Base-by-base conservation (phyloP, 495 filamentous ascomycete species). In the Neurospora tetraspora region DNA sequence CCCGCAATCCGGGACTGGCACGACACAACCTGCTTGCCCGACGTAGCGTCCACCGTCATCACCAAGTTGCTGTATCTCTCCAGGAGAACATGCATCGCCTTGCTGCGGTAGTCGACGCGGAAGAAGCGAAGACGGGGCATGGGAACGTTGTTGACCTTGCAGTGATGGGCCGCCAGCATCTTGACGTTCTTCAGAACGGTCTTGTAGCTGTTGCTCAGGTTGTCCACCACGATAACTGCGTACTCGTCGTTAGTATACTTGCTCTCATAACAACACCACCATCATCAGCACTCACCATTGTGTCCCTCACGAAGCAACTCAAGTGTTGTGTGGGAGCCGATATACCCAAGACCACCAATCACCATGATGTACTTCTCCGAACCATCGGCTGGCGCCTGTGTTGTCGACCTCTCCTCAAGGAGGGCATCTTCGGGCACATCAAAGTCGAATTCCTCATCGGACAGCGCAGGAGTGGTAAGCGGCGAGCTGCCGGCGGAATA, bases 261-360 rank as follows among this genome's bases (percentile, higher is more conserved):
- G 34, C 6, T 45, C 10, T 37, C 68, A 69, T n/a, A n/a, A n/a
- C 31, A 16, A 11, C 14, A 27, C 47, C 47, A 4, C 20, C 53
- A 34, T 34, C 11, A 9, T 34, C 14, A 18, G 5, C 53, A 34
- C 23, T 43, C 39, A 76, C 77, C 88, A 78, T 90, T 90, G 79
- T 89, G 87, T 23, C 85, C 84, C 23, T 84, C 85, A 71, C 90
- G 87, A 68, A 91, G 82, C 40, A 91, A 80, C 76, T 91, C 89
- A 45, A 90, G 78, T 65, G 85, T 84, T 7, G 89, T 90, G 80
- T 90, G 89, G 69, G 86, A 89, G 71, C 89, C 89, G 75, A 91
- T 90, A 76, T 90, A 91, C 5, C 89, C 89, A 23, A 90, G 82
- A 10, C 89, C 89, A n/a, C 89, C 89, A 59, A 89, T 88, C 69